Conservation (phyloP, 2,329 filamentous ascomycete species). For the Fusarium pseudoanthophilum region DNA sequence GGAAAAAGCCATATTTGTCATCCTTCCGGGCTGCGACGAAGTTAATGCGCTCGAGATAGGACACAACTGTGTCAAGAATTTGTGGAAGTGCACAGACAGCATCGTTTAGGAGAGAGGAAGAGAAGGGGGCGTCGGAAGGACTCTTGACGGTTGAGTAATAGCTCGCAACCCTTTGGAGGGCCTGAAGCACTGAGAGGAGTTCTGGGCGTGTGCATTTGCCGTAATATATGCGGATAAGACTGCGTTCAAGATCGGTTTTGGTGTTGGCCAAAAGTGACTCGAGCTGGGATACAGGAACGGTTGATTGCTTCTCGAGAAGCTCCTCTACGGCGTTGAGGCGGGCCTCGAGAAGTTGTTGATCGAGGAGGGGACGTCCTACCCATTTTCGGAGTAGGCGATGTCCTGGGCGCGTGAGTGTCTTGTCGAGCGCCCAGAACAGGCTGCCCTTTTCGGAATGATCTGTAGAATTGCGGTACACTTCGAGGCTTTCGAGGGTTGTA, state of each 20-base stretch:
- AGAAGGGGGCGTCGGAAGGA: conserved; percentile 76
- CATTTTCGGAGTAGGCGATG: conserved; percentile 90
- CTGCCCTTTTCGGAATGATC: conserved; percentile 87
- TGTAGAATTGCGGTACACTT: conserved; percentile 95
- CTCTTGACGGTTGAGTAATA: conserved; percentile 77
- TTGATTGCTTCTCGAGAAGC: conserved; percentile 75
- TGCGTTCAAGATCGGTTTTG: conserved; percentile 88
- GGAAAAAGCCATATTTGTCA: conserved; percentile 95
- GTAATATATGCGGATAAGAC: conserved; percentile 95
- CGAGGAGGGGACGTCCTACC: conserved; percentile 90
- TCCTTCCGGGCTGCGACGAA: conserved; percentile 82
- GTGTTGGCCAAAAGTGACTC: conserved; percentile 76
- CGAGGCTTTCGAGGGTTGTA: conserved; percentile 91
- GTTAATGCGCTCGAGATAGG: conserved; percentile 87
- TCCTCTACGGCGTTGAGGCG: conserved; percentile 89
- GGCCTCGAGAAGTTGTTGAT: conserved; percentile 78
- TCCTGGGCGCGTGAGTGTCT: conserved; percentile 90
- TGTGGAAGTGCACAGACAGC: conserved; percentile 80
- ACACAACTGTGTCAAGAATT: conserved; percentile 77
- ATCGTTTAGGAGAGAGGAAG: conserved; percentile 73
- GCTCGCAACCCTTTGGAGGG: conserved; percentile 81
- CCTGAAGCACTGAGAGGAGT: conserved; percentile 84
- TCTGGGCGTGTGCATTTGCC: conserved; percentile 93
- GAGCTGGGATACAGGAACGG: conserved; percentile 76
- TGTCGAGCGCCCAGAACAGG: conserved; percentile 94